Base-by-base conservation (phyloP, 75 land plant species). In the Pinus albicaulis region DNA sequence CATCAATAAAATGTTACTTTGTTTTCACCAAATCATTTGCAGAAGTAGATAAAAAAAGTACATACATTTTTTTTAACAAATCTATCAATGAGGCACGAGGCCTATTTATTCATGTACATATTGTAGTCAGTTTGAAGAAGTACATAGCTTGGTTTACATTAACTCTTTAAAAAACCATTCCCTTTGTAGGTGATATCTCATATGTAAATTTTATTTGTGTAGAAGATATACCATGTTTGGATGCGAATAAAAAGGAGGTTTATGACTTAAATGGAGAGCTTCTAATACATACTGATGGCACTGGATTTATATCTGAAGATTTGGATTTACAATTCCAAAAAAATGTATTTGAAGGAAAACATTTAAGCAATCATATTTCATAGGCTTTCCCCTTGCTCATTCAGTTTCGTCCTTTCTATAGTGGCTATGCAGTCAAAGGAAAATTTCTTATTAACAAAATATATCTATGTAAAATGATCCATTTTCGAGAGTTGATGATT, bases 201-300 rank as follows among this genome's bases (percentile, higher is more conserved):
- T 8, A 64, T 56, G 83, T 87, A 13, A 55, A 76, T 20, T 52
- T 93, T 53, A 34, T 73, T 36, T 22, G 0, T 3, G 86, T 87
- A 26, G 81, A 86, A 7, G 96, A 31, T 31, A 31, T 31, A 31
- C 1, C 31, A 31, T 31, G 31, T 31, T 31, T 31, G 98, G 87
- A 90, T 82, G 79, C 81, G 22, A 26, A 72, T 58, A 86, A 87
- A 28, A 34, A 56, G 28, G 38, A 48, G 20, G 80, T 82, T 0
- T 56, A 15, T 15, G 77, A 85, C 75, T 69, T 80, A 41, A 82
- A 92, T 82, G 88, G 90, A 10, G 79, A 88, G 53, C 76, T 71
- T 22, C 74, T 81, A 8, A 82, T 95, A 34, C 98, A 90, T 38
- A 92, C 93, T n/a, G 98, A 95, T 89, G 98, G 98, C 28, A 92